Percentiles rank a stretch among this genome's conserved stretches.
Evolutionary conservation across 2,329 filamentous ascomycete species (phyloP).

Genomic region (Magnaporthiopsis poae): DNA sequence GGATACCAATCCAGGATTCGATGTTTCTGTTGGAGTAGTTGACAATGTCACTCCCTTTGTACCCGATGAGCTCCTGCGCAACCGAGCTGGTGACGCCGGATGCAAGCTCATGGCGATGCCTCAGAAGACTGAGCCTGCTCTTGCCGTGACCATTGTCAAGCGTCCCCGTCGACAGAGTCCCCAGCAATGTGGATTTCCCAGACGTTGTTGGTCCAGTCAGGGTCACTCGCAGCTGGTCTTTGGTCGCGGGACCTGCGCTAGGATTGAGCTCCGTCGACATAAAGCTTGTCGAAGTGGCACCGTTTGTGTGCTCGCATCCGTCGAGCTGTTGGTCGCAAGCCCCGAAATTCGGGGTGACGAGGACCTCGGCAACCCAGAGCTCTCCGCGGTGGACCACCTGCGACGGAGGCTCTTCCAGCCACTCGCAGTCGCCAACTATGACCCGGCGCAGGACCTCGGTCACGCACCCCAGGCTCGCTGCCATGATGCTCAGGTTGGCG

Average conservation of each 20-base stretch:
- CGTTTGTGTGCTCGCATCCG: slow-evolving; percentile 13
- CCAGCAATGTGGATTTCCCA: slow-evolving; percentile 84
- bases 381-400: slow-evolving; percentile 35
- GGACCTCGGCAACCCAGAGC: slow-evolving; percentile 80
- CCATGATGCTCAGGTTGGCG: slow-evolving; percentile 77
- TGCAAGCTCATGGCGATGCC: slow-evolving; percentile 84
- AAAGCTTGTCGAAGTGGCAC: slow-evolving; percentile 7
- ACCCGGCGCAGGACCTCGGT: slow-evolving; percentile 76
- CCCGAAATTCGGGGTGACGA: slow-evolving; percentile 66
- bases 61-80: slow-evolving; percentile 86
- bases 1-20: slow-evolving; percentile 89
- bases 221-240: slow-evolving; percentile 74
- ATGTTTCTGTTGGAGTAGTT: slow-evolving; percentile 84
- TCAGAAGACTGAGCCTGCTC: slow-evolving; percentile 76
- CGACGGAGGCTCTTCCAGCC: slow-evolving; percentile 39
- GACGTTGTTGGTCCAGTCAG: slow-evolving; percentile 81
- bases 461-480: slow-evolving; percentile 77
- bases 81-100: slow-evolving; percentile 91
- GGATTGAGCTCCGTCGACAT: slow-evolving; percentile 12
- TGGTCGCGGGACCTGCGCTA: slow-evolving; percentile 40
- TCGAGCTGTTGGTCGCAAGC: slow-evolving; percentile 18
- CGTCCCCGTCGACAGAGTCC: slow-evolving; percentile 76
- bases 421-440: slow-evolving; percentile 75
- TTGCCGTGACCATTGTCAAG: slow-evolving; percentile 88
- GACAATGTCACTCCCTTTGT: slow-evolving; percentile 52